These are phyloP conservation scores for Metschnikowia picachoensis DNA, from an alignment of 805 yeast species.

Conservation along the genomic window DNA sequence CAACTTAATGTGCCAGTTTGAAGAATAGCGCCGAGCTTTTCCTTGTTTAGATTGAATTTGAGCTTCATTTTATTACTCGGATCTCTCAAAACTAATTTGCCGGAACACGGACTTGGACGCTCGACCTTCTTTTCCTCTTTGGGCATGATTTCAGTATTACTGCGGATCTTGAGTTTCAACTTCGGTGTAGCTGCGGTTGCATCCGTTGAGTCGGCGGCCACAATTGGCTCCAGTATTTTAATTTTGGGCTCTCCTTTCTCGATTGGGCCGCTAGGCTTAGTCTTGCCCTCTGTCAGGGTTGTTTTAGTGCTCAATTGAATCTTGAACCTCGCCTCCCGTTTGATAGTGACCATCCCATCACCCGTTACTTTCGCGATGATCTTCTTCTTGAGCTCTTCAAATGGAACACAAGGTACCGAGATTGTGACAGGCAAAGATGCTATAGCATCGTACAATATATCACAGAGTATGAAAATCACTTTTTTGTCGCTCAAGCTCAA, in stretches of 20 bases:
- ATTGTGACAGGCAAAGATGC: conserved; percentile 61
- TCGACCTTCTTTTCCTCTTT: background rate
- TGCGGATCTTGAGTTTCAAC: conserved; percentile 4
- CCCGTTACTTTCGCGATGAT: conserved; percentile 57
- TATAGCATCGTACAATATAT: conserved; percentile 59
- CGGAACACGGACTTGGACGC: background rate
- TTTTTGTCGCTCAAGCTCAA: conserved; percentile 58
- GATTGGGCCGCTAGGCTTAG: background rate
- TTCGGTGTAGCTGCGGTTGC: conserved; percentile 1
- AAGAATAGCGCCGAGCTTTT: conserved; percentile 10
- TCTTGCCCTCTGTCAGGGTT: conserved; percentile 1
- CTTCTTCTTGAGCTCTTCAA: conserved; percentile 44
- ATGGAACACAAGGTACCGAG: conserved; percentile 58
- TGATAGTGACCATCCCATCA: conserved; percentile 53
- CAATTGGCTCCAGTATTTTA: background rate
- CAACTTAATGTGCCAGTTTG: background rate
- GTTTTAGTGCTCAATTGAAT: conserved; percentile 37
- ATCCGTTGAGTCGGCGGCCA: background rate
- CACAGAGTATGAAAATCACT: conserved; percentile 58
- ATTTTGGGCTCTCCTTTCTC: background rate
- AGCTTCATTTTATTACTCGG: conserved; percentile 4
- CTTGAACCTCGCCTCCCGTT: conserved; percentile 55
- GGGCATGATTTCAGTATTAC: background rate
- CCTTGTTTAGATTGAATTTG: conserved; percentile 12
- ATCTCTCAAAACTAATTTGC: conserved; percentile 9